phyloP scores from a whole-genome alignment of 2,329 filamentous ascomycete species.

The Scedosporium aurantiacum region DNA sequence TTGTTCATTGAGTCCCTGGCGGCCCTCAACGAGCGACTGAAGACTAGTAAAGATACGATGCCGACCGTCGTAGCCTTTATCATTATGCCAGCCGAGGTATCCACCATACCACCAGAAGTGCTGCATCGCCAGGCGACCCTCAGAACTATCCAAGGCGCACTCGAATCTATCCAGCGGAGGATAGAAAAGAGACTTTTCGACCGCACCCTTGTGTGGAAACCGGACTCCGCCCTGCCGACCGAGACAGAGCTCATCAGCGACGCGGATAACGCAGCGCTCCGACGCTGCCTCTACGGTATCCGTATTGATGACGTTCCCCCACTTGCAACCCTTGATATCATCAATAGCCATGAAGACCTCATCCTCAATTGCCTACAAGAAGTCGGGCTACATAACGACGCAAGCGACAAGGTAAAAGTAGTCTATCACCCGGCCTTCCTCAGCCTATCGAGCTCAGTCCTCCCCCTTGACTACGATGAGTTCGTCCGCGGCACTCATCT shows the following conservation, averaged over 20 bases:
- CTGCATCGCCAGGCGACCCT: conserved; percentile 95
- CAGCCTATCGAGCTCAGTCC: conserved; percentile 87
- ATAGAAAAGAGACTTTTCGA: conserved; percentile 93
- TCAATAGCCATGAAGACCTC: conserved; percentile 85
- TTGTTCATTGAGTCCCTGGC: conserved; percentile 99
- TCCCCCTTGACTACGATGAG: conserved; percentile 95
- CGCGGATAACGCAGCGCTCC: conserved; percentile 84
- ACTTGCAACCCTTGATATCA: conserved; percentile 98
- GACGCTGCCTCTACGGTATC: conserved; percentile 90
- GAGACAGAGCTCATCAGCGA: conserved; percentile 92
- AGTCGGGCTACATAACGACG: conserved; percentile 95
- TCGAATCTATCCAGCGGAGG: conserved; percentile 83
- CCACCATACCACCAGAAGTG: conserved; percentile 87
- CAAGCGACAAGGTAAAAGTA: conserved; percentile 89
- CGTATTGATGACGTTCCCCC: conserved; percentile 83
- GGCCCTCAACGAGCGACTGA: conserved; percentile 86
- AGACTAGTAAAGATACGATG: conserved; percentile 72
- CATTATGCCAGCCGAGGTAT: conserved; percentile 96
- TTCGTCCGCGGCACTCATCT: conserved; percentile 95
- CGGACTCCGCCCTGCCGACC: conserved; percentile 85
- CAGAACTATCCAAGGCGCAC: conserved; percentile 87
- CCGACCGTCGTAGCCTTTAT: conserved; percentile 91
- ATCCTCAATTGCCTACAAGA: conserved; percentile 92
- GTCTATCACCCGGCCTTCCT: conserved; percentile 98
- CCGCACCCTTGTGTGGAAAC: conserved; percentile 87